phyloP scores from a whole-genome alignment of 2,329 filamentous ascomycete species.

The Zasmidium citrigriseum region DNA sequence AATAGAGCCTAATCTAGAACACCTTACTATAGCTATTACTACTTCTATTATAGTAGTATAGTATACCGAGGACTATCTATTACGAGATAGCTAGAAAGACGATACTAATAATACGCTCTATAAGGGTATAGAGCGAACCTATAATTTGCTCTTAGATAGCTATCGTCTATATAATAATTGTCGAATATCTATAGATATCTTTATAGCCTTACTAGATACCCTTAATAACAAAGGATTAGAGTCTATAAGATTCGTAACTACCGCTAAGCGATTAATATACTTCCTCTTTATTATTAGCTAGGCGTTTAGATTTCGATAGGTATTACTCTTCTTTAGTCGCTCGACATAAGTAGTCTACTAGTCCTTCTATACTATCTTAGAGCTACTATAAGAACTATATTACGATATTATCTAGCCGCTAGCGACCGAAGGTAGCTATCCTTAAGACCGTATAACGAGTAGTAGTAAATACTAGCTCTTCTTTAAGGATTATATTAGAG shows the following conservation, averaged over 20 bases:
- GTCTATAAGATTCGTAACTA: background rate
- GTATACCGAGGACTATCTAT: too few relatives aligned
- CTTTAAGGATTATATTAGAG: conserved; percentile 3
- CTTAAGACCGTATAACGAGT: background rate
- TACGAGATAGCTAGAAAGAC: too few relatives aligned
- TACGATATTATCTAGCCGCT: background rate
- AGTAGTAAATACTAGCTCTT: background rate
- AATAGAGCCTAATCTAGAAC: too few relatives aligned
- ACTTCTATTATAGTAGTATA: too few relatives aligned
- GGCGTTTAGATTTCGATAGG: background rate
- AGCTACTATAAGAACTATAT: background rate
- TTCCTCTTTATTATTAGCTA: background rate
- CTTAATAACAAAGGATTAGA: too few relatives aligned
- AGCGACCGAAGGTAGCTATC: background rate
- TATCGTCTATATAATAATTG: background rate
- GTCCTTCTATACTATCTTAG: background rate
- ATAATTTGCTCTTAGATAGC: too few relatives aligned
- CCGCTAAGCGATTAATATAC: background rate
- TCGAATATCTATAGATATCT: background rate
- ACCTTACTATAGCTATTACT: too few relatives aligned
- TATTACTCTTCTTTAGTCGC: background rate
- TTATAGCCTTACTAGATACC: background rate
- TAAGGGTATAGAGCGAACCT: too few relatives aligned
- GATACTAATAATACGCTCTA: too few relatives aligned
- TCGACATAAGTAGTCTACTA: background rate